Evolutionary conservation across 2,329 filamentous ascomycete species (phyloP).

Genomic region (Magnaporthiopsis rhizophila): DNA sequence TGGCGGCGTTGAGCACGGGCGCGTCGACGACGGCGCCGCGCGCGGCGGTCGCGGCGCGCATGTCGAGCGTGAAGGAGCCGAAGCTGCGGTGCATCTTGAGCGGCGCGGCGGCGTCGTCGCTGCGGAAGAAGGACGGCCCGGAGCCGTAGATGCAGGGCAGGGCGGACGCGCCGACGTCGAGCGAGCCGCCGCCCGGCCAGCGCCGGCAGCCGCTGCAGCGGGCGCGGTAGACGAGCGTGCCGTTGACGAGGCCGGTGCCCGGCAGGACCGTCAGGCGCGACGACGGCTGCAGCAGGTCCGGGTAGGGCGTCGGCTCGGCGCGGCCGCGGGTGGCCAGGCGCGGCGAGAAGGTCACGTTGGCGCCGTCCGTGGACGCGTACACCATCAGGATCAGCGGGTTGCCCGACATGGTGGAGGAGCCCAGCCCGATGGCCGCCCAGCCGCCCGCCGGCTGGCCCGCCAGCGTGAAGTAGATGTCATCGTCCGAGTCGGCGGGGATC

Average conservation of each 20-base stretch:
- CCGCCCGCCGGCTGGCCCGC: constrained; percentile 35
- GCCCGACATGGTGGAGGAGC: constrained; percentile 40
- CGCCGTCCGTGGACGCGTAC: constrained; percentile 38
- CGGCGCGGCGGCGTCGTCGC: constrained; percentile 32
- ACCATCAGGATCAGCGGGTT: constrained; percentile 43
- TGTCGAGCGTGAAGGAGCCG: constrained; percentile 48
- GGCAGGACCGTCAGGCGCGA: constrained; percentile 31
- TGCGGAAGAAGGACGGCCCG: constrained; percentile 38
- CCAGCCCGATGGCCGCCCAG: constrained; percentile 50
- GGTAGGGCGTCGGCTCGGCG: constrained; percentile 41
- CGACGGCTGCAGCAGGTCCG: constrained; percentile 24
- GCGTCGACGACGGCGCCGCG: constrained; percentile 24
- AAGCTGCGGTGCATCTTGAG: constrained; percentile 45
- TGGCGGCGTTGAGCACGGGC: constrained; percentile 26
- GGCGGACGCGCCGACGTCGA: constrained; percentile 40
- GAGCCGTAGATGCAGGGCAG: constrained; percentile 48
- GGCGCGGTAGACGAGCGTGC: constrained; percentile 37
- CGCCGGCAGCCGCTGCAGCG: constrained; percentile 45
- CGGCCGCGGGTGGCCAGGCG: constrained; percentile 38
- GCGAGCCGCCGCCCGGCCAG: constrained; percentile 40
- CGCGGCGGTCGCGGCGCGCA: constrained; percentile 32
- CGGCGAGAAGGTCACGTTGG: constrained; percentile 48
- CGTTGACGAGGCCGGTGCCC: constrained; percentile 39
- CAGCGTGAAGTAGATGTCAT: constrained; percentile 46
- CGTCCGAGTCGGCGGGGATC: constrained; percentile 33